A percentile compares a stretch with the other conserved stretches of the same genome.
Conservation (phyloP, 306 rosid genomes). For the Notholithocarpus densiflorus region DNA sequence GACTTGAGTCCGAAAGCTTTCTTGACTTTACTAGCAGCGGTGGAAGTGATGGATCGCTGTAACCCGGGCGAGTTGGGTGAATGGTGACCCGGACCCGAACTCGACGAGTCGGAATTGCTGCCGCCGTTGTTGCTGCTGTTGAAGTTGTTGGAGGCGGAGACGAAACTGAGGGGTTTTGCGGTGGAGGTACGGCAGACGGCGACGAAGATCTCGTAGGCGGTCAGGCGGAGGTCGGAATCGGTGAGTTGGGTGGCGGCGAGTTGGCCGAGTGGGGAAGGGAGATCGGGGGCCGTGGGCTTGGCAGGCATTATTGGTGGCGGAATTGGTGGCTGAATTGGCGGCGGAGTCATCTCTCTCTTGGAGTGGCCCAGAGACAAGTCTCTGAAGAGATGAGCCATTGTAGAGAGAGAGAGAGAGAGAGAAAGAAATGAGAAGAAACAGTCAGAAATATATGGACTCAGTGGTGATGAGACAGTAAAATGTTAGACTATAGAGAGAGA, state of each 20-base stretch:
- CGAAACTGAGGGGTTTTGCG: conserved; percentile 62
- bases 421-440: background rate
- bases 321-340: background rate
- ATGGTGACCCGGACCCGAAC: conserved; percentile 32
- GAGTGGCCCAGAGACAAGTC: conserved; percentile 90
- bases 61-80: conserved; percentile 50
- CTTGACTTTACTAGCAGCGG: conserved; percentile 97
- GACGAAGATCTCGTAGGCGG: conserved; percentile 96
- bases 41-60: conserved; percentile 90
- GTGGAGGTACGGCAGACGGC: conserved; percentile 90
- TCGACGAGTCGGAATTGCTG: conserved; percentile 43
- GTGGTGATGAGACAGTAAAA: too few species aligned
- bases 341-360: conserved; percentile 57
- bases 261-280: conserved; percentile 83
- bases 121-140: too few species aligned
- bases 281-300: conserved; percentile 46
- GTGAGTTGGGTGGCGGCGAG: conserved; percentile 57
- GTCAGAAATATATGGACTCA: conserved; percentile 20
- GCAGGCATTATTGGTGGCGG: conserved; percentile 21
- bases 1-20: conserved; percentile 92
- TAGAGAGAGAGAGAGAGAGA: conserved; percentile 5
- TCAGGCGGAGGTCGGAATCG: conserved; percentile 73
- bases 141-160: conserved; percentile 17
- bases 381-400: conserved; percentile 90
- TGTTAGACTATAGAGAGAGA: background rate